These are phyloP conservation scores for Raffaelea deltoideospora DNA, from an alignment of 2,329 filamentous ascomycete species.

Conservation along the genomic window DNA sequence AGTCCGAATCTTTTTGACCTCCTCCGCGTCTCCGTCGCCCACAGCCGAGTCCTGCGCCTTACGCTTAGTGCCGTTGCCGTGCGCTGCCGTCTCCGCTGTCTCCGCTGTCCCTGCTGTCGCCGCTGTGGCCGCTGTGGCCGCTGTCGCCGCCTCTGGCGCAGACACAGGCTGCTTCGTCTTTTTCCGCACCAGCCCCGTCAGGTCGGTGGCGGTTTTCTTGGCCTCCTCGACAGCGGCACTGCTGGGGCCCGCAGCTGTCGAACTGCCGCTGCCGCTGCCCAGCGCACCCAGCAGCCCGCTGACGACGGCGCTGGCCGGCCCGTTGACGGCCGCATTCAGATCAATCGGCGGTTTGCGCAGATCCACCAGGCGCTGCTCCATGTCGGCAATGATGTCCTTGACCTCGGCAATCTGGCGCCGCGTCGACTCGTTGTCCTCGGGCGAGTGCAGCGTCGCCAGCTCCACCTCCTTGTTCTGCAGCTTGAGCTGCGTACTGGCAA, in stretches of 20 bases:
- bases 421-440: slow-evolving; percentile 51
- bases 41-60: slow-evolving; percentile 22
- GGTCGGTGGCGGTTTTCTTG: slow-evolving; percentile 57
- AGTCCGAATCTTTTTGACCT: slow-evolving; percentile 19
- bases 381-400: slow-evolving; percentile 63
- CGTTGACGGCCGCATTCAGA: slow-evolving; percentile 38
- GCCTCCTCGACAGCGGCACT: slow-evolving; percentile 55
- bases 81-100: too few species aligned
- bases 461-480: slow-evolving; percentile 54
- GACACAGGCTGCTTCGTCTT: slow-evolving; percentile 27
- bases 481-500: slow-evolving; percentile 56
- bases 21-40: slow-evolving; percentile 15
- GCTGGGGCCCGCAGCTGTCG: slow-evolving; percentile 39
- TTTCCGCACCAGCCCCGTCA: slow-evolving; percentile 61
- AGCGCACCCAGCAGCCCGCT: slow-evolving; percentile 46
- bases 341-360: slow-evolving; percentile 49
- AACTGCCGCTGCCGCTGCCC: slow-evolving; percentile 36
- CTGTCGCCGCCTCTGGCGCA: slow-evolving; percentile 6
- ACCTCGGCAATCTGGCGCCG: slow-evolving; percentile 53
- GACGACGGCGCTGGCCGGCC: slow-evolving; percentile 29
- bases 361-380: slow-evolving; percentile 61
- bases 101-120: too few species aligned
- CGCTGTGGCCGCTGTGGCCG: slow-evolving; percentile 6
- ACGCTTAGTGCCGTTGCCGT: slow-evolving; percentile 24
- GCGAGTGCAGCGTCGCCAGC: slow-evolving; percentile 44